phyloP scores from a whole-genome alignment of 352 stramenopile genomes.

The Phytophthora ohioensis region DNA sequence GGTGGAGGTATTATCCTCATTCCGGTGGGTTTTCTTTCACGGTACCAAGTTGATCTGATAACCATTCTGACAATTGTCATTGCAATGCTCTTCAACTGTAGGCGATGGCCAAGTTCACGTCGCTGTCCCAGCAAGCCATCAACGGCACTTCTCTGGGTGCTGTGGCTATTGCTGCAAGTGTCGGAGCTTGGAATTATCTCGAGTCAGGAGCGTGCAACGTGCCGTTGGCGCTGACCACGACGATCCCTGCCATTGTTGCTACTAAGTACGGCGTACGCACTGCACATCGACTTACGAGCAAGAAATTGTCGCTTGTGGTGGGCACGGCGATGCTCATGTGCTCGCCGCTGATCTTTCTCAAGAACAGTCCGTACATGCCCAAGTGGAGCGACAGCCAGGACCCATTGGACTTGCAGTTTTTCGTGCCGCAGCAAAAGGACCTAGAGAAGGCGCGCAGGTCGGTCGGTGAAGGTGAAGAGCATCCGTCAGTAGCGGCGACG shows the following conservation, averaged over 20 bases:
- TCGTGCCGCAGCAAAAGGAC: slow-evolving; percentile 50
- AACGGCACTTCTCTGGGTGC: slow-evolving; percentile 87
- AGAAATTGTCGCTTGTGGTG: slow-evolving; percentile 79
- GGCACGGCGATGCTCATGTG: slow-evolving; percentile 81
- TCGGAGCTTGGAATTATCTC: slow-evolving; percentile 82
- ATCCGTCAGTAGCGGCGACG: slow-evolving; percentile 26
- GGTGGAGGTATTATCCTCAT: slow-evolving; percentile 87
- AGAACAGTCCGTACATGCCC: slow-evolving; percentile 80
- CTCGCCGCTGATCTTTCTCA: slow-evolving; percentile 85
- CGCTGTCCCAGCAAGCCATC: slow-evolving; percentile 78
- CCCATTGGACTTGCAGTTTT: slow-evolving; percentile 85
- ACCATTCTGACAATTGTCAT: neutral
- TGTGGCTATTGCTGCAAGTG: slow-evolving; percentile 71
- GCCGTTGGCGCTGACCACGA: slow-evolving; percentile 76
- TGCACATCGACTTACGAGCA: slow-evolving; percentile 79
- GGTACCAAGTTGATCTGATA: slow-evolving; percentile 3
- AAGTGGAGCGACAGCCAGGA: slow-evolving; percentile 68
- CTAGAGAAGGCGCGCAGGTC: slow-evolving; percentile 25
- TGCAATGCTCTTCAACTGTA: slow-evolving; percentile 34
- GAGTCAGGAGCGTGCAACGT: slow-evolving; percentile 77
- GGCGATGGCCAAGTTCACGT: slow-evolving; percentile 85
- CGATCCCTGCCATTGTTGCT: slow-evolving; percentile 75
- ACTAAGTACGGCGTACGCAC: slow-evolving; percentile 84
- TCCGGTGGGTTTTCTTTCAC: slow-evolving; percentile 47
- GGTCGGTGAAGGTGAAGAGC: slow-evolving; percentile 8